Conservation (phyloP, 192 early-diverging fungal species). For the Spizellomyces sp. region DNA sequence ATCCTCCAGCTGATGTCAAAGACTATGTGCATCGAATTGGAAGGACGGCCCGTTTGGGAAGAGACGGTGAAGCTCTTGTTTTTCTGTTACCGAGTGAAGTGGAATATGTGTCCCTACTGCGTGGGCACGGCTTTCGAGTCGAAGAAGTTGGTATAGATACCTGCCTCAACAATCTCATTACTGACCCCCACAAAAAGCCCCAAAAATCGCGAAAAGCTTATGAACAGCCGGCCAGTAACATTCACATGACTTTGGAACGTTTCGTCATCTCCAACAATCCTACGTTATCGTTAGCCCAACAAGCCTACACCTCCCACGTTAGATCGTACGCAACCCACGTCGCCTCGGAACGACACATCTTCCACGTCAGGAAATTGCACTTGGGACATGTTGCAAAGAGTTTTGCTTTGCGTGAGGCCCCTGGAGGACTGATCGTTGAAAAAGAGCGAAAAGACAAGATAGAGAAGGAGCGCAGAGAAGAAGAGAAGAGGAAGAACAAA, state of each 20-base stretch:
- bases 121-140: slow-evolving; percentile 66
- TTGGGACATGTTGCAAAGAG: slow-evolving; percentile 95
- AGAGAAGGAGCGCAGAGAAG: slow-evolving; percentile 19
- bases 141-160: slow-evolving; percentile 34
- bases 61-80: slow-evolving; percentile 79
- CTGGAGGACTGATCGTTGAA: slow-evolving; percentile 35
- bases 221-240: slow-evolving; percentile 55
- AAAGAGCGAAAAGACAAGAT: slow-evolving; percentile 15
- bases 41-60: slow-evolving; percentile 92
- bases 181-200: neutral
- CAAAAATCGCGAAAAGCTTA: slow-evolving; percentile 34
- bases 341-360: slow-evolving; percentile 82
- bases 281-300: slow-evolving; percentile 41
- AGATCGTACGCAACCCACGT: slow-evolving; percentile 94
- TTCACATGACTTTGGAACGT: slow-evolving; percentile 72
- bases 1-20: slow-evolving; percentile 89
- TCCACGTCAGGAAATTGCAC: slow-evolving; percentile 94
- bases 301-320: slow-evolving; percentile 85
- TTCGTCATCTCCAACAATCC: slow-evolving; percentile 58
- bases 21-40: slow-evolving; percentile 98
- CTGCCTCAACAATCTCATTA: slow-evolving; percentile 17
- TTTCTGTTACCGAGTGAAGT: slow-evolving; percentile 90
- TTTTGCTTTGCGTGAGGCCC: slow-evolving; percentile 95
- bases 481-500: slow-evolving; percentile 28
- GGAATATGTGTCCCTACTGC: slow-evolving; percentile 67